Evolutionary conservation across 768 basidiomycete genomes (phyloP).

Genomic region (Agaricus blazei): DNA sequence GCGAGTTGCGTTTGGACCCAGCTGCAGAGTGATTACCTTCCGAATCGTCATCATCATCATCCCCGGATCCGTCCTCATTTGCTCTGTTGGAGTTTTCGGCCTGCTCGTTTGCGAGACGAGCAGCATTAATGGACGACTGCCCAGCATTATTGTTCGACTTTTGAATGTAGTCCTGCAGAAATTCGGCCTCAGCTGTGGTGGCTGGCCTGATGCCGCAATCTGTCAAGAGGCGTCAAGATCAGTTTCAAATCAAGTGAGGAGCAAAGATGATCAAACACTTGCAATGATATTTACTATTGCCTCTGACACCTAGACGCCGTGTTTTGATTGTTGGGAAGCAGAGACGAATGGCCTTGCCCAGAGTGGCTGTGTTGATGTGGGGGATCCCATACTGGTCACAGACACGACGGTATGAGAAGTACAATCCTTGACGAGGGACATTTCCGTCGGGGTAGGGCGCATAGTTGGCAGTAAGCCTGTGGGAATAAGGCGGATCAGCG

Average conservation of each 20-base stretch:
- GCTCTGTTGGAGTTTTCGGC: slow-evolving; percentile 48
- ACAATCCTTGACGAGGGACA: slow-evolving; percentile 89
- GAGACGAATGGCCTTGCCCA: slow-evolving; percentile 90
- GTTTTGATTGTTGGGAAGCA: slow-evolving; percentile 97
- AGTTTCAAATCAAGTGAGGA: slow-evolving; percentile 23
- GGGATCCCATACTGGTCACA: slow-evolving; percentile 92
- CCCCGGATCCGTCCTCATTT: slow-evolving; percentile 66
- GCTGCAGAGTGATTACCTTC: slow-evolving; percentile 61
- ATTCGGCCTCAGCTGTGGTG: slow-evolving; percentile 87
- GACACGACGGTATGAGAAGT: slow-evolving; percentile 87
- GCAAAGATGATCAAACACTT: slow-evolving; percentile 26
- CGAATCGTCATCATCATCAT: slow-evolving; percentile 85
- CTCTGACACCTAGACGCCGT: slow-evolving; percentile 84
- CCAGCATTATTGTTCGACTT: slow-evolving; percentile 85
- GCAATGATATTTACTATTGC: slow-evolving; percentile 98
- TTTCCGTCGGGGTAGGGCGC: slow-evolving; percentile 90
- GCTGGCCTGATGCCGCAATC: slow-evolving; percentile 92
- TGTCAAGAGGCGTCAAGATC: slow-evolving; percentile 31
- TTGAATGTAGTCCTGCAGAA: slow-evolving; percentile 87
- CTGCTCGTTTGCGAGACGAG: slow-evolving; percentile 65
- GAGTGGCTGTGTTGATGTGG: slow-evolving; percentile 92
- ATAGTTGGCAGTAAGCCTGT: slow-evolving; percentile 84
- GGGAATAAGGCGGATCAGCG: slow-evolving; percentile 4
- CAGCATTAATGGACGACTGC: slow-evolving; percentile 70
- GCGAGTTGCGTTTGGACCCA: slow-evolving; percentile 69